Evolutionary conservation across 2,329 filamentous ascomycete genomes (phyloP).

Genomic region (Exophiala sideris): DNA sequence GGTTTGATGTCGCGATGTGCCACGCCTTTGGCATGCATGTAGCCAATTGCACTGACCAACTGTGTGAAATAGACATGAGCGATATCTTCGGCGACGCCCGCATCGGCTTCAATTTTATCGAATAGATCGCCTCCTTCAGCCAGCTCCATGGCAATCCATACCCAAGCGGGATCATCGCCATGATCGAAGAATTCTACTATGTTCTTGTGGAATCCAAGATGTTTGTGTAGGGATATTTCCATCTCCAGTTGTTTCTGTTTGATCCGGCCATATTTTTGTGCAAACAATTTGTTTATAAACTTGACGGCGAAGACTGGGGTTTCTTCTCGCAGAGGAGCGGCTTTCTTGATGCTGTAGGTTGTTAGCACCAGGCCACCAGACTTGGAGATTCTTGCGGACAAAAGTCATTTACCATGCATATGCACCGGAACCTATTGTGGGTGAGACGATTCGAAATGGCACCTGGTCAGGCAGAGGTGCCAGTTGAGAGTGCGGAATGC

Average conservation of each 20-base stretch:
- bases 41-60: constrained; percentile 82
- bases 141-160: constrained; percentile 98
- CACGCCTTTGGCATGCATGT: constrained; percentile 94
- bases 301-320: constrained; percentile 92
- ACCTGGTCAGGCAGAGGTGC: constrained; percentile 74
- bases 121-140: constrained; percentile 95
- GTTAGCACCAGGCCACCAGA: constrained; percentile 28
- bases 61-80: constrained; percentile 96
- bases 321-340: constrained; percentile 65
- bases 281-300: constrained; percentile 97
- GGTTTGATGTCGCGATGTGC: constrained; percentile 90
- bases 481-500: constrained; percentile 68
- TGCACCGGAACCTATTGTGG: constrained; percentile 92
- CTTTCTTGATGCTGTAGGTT: constrained; percentile 79
- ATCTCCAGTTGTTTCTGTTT: constrained; percentile 84
- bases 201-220: constrained; percentile 85
- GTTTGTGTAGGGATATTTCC: constrained; percentile 85
- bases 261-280: constrained; percentile 81
- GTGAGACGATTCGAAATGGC: constrained; percentile 91
- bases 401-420: constrained; percentile 75
- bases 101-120: constrained; percentile 98
- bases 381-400: constrained; percentile 32
- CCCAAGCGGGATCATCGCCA: constrained; percentile 81
- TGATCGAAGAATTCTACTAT: constrained; percentile 89
- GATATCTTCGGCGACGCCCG: constrained; percentile 89